Percentiles rank a stretch among this genome's conserved stretches.
phyloP scores from a whole-genome alignment of 2,329 filamentous ascomycete genomes.

The Parascedosporium putredinis region DNA sequence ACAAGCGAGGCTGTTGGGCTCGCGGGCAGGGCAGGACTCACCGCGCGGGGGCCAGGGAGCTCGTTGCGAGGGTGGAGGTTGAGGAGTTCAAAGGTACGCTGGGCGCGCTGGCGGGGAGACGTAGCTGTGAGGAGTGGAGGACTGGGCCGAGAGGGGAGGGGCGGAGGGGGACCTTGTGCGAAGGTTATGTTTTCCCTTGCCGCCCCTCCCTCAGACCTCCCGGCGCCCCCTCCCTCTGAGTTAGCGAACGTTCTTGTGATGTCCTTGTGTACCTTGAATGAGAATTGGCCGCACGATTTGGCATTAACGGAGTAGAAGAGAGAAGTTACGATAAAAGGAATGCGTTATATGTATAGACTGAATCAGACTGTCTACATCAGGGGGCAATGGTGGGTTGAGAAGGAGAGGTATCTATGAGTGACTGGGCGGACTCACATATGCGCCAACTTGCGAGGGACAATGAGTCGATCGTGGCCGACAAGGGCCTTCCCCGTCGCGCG shows the following conservation, averaged over 20 bases:
- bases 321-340: neutral
- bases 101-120: constrained; percentile 73
- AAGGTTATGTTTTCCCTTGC: no score
- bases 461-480: constrained; percentile 73
- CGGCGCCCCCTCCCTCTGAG: no score
- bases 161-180: no score
- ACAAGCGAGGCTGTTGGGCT: constrained; percentile 33
- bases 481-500: constrained; percentile 71
- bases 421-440: constrained; percentile 57
- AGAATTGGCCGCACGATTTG: no score
- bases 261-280: no score
- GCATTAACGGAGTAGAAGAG: constrained; percentile 6
- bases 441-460: constrained; percentile 69
- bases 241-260: no score
- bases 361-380: constrained; percentile 7
- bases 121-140: constrained; percentile 9
- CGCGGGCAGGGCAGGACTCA: constrained; percentile 10
- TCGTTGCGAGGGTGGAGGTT: constrained; percentile 58
- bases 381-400: constrained; percentile 6
- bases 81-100: constrained; percentile 82
- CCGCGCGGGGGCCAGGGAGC: constrained; percentile 59
- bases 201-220: no score
- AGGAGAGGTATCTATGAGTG: neutral
- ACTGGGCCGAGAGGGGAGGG: no score
- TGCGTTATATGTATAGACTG: no score